Base-by-base conservation (phyloP, 2,329 filamentous ascomycete genomes). In the Ploettnerulaceae sp. region DNA sequence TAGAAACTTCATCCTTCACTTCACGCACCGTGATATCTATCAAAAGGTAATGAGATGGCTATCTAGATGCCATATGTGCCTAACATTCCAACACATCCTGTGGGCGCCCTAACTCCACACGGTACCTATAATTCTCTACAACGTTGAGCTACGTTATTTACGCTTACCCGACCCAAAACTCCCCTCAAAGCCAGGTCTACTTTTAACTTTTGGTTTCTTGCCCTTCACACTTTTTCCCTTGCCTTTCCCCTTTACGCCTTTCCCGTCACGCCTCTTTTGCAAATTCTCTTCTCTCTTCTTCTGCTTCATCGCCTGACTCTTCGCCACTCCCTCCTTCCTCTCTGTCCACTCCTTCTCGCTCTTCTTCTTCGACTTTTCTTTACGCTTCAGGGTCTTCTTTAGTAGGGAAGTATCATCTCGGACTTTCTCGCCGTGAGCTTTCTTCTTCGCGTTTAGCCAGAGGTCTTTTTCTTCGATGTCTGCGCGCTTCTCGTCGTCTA, bases 311-410 rank as follows among this genome's bases (percentile, higher is more conserved):
- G 88, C 85, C 64, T 86, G 85, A 38, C 85, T 74, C 67, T 86
- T 84, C 55, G 79, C 76, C 38, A 97, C 81, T 22, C 82, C 83
- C 21, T 84, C 79, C 29, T 79, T 70, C 38, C 87, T 76, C 47
- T 89, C 85, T 36, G 71, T 76, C 87, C 93, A 97, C 62, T 93
- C 89, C 63, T 85, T 84, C 66, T 89, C 88, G 64, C 87, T 94
- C 79, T 93, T 95, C 69, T 83, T 84, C 79, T 96, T 97, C 42
- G 78, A 73, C 57, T 83, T 81, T 61, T 96, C 89, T 71, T 95
- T 94, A 57, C 91, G 82, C 76, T 96, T 96, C 56, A 97, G 73
- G 0, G 90, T 86, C 74, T 95, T 96, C 75, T 95, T 96, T 21
- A 98, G 75, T 47, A 95, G 70, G 35, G 78, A 81, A 53, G 89